A percentile compares a stretch with the other conserved stretches of the same genome.
These are phyloP conservation scores for Amylostereum areolatum DNA, from an alignment of 1,284 basidiomycete species.

Conservation along the genomic window DNA sequence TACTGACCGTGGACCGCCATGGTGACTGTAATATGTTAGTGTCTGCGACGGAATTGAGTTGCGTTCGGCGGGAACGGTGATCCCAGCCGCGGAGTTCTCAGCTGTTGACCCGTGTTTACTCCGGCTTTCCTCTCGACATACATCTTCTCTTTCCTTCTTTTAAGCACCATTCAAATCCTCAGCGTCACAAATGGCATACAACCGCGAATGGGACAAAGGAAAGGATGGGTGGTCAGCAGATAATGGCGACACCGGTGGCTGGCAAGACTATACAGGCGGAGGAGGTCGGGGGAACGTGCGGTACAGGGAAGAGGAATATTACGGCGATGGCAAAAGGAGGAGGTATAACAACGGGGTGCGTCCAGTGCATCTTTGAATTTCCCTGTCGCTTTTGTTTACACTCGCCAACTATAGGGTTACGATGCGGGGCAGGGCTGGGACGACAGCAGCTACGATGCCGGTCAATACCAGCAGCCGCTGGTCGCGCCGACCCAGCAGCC, in stretches of 20 bases:
- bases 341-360: constrained; percentile 71
- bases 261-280: constrained; percentile 33
- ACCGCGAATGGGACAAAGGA: constrained; percentile 77
- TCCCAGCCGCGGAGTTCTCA: constrained; percentile 11
- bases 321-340: constrained; percentile 65
- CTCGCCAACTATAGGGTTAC: constrained; percentile 35
- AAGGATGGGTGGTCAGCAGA: constrained; percentile 45
- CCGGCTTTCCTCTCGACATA: neutral
- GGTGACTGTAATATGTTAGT: constrained; percentile 16
- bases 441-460: constrained; percentile 30
- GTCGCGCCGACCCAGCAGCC: constrained; percentile 20
- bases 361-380: constrained; percentile 11
- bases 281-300: constrained; percentile 35
- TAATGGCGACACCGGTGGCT: constrained; percentile 13
- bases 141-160: neutral
- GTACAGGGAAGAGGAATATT: constrained; percentile 61
- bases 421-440: constrained; percentile 39
- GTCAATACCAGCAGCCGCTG: constrained; percentile 20
- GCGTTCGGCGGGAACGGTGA: no score
- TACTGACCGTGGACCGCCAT: constrained; percentile 49
- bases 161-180: neutral
- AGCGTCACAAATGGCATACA: constrained; percentile 52
- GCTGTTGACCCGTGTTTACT: constrained; percentile 28
- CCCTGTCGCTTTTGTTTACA: neutral
- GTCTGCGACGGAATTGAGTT: no score